Percentiles rank a stretch among this genome's conserved stretches.
phyloP scores from a whole-genome alignment of 2,329 filamentous ascomycete genomes.

The Colletotrichum sansevieriae region DNA sequence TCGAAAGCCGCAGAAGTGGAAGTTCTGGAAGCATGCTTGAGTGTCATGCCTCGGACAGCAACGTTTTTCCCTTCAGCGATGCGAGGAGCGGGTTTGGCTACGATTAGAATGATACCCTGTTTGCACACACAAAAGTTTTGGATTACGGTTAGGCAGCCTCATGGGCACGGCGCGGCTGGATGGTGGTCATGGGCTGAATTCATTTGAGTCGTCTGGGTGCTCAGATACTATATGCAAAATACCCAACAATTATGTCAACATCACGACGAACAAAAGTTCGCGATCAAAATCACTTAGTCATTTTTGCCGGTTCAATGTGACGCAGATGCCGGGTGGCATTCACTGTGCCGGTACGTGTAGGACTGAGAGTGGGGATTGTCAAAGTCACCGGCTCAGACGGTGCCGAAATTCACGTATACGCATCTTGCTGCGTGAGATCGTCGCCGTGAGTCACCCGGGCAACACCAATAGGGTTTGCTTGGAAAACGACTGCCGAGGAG shows the following conservation, averaged over 20 bases:
- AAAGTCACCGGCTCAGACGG: too few relatives aligned
- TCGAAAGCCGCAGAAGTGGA: conserved; percentile 41
- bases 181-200: background rate
- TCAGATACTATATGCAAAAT: background rate
- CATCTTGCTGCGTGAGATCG: background rate
- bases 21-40: conserved; percentile 43
- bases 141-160: background rate
- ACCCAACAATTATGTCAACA: background rate
- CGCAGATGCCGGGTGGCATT: background rate
- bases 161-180: background rate
- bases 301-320: too few relatives aligned
- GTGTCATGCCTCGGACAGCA: background rate
- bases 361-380: background rate
- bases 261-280: too few relatives aligned
- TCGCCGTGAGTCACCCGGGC: conserved; percentile 16
- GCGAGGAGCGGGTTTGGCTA: conserved; percentile 14
- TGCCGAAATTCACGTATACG: background rate
- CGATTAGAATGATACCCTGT: conserved; percentile 41
- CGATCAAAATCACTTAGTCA: background rate
- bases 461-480: background rate
- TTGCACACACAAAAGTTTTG: conserved; percentile 24
- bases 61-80: conserved; percentile 20
- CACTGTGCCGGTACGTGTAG: background rate
- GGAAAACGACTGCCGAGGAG: background rate
- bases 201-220: background rate